Evolutionary conservation across 1,139 yeast genomes (phyloP), one percentile per base, ranked within the genome.

Genomic region (Zygoascus sp.): DNA sequence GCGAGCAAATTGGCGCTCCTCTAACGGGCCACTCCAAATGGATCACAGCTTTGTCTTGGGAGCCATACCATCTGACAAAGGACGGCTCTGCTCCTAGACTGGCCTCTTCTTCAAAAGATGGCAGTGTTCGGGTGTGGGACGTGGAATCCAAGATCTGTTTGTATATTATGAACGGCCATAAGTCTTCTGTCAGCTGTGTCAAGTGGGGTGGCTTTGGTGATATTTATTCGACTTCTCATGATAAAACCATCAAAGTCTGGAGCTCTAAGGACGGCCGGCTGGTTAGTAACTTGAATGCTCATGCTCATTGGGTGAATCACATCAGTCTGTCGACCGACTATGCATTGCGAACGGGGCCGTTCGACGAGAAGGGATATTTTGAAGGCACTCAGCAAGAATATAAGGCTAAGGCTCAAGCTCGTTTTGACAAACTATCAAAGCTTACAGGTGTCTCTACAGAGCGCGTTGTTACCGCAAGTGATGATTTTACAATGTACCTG

Each of bases 241-340:
- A 92, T 66, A 92, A 89, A 64, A 86, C 97, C 2, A 84, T 92
- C 55, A 83, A 83, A 64, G 87, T 87, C 1, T 92, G 99, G 99
- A 94, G 87, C 60, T 73, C 82, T 46, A 83, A 83, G 17, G 76
- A 76, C 39, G 97, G 97, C 19, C 80, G 79, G 58, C 79, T 95
- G 57, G 74, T 87, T 38, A 89, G 85, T 60, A 81, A 87, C 1
- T 70, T 92, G 54, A 82, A 81, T 63, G 79, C 94, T 41, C 99
- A 92, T 64, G 97, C 95, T 2, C 98, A 94, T 67, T 92, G 99
- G 97, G 95, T 92, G 44, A 92, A 92, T 64, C 97, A 92, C 66
- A 73, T 92, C 53, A 85, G 97, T 0, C 71, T 92, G 41, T 86
- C 96, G 1, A 90, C 97, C 0, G 99, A 92, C 61, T 83, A 83